Percentiles rank a stretch among this genome's conserved stretches.
phyloP scores from a whole-genome alignment of 2,329 filamentous ascomycete species.

The Penicillium hordei region DNA sequence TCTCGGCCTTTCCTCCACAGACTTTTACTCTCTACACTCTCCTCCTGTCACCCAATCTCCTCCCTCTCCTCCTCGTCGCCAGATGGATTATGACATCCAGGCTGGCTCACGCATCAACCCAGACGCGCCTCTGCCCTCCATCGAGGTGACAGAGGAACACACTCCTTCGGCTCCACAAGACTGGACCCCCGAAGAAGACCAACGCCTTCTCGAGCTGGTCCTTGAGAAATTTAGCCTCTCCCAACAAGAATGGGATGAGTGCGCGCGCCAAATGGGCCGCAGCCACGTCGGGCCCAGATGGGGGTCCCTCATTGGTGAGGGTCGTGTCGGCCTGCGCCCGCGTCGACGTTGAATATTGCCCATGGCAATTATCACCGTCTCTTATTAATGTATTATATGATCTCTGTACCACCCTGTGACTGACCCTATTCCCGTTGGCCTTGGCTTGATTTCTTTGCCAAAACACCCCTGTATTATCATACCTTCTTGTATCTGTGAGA shows the following conservation, averaged over 20 bases:
- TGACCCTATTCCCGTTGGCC: constrained; percentile 6
- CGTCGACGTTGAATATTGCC: constrained; percentile 22
- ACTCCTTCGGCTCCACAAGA: constrained; percentile 14
- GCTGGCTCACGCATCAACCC: constrained; percentile 26
- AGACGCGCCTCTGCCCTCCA: constrained; percentile 39
- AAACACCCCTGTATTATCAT: constrained; percentile 26
- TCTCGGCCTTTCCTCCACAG: constrained; percentile 43
- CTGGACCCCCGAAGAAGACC: constrained; percentile 46
- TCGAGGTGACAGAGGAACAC: constrained; percentile 31
- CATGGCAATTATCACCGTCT: neutral
- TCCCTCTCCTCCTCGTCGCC: constrained; percentile 25
- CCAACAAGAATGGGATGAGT: constrained; percentile 47
- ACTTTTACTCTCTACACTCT: constrained; percentile 46
- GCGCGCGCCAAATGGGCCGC: constrained; percentile 42
- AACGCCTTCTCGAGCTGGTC: constrained; percentile 44
- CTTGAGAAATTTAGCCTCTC: constrained; percentile 47
- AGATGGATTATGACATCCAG: constrained; percentile 6
- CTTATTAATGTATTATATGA: constrained; percentile 18
- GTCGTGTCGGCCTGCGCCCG: constrained; percentile 44
- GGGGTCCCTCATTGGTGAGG: constrained; percentile 44
- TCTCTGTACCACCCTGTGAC: constrained; percentile 17
- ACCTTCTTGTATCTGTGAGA: constrained; percentile 3
- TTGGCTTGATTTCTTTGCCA: constrained; percentile 8
- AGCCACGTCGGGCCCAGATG: constrained; percentile 45
- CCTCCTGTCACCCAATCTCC: constrained; percentile 36